phyloP scores from a whole-genome alignment of 2,329 filamentous ascomycete genomes.

The Epichloe coenophiala region DNA sequence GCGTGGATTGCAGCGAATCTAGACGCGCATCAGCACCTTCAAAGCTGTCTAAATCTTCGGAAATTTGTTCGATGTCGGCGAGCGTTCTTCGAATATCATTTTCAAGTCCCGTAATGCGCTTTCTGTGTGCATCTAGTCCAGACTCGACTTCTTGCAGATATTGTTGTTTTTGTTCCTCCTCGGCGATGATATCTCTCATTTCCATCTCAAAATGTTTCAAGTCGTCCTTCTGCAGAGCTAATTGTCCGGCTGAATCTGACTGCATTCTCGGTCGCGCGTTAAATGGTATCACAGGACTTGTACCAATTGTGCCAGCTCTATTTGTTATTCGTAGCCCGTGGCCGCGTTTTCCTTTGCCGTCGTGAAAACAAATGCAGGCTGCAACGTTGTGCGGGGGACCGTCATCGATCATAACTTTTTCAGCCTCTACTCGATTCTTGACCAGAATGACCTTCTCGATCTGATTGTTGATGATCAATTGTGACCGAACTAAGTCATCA shows the following conservation, averaged over 20 bases:
- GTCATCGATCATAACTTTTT: constrained; percentile 52
- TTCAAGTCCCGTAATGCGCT: constrained; percentile 27
- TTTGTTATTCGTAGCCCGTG: constrained; percentile 46
- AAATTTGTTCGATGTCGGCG: constrained; percentile 37
- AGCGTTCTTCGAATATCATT: constrained; percentile 45
- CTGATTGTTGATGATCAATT: constrained; percentile 66
- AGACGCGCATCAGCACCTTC: constrained; percentile 57
- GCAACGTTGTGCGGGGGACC: constrained; percentile 55
- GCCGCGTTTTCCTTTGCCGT: constrained; percentile 37
- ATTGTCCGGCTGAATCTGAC: constrained; percentile 57
- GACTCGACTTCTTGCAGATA: constrained; percentile 34
- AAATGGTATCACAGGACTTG: constrained; percentile 31
- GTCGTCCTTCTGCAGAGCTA: constrained; percentile 36
- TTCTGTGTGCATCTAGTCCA: constrained; percentile 29
- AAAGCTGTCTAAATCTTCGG: constrained; percentile 49
- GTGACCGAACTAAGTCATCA: constrained; percentile 61
- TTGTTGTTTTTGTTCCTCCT: constrained; percentile 32
- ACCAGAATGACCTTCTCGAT: constrained; percentile 82
- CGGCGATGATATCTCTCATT: constrained; percentile 35
- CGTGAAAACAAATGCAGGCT: constrained; percentile 56
- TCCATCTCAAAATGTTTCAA: constrained; percentile 42
- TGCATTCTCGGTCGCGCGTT: constrained; percentile 57
- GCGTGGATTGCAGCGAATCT: constrained; percentile 40
- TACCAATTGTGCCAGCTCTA: constrained; percentile 27
- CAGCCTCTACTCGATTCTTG: constrained; percentile 50